Base-by-base conservation (phyloP, 495 filamentous ascomycete species). In the Thozetella sp. region DNA sequence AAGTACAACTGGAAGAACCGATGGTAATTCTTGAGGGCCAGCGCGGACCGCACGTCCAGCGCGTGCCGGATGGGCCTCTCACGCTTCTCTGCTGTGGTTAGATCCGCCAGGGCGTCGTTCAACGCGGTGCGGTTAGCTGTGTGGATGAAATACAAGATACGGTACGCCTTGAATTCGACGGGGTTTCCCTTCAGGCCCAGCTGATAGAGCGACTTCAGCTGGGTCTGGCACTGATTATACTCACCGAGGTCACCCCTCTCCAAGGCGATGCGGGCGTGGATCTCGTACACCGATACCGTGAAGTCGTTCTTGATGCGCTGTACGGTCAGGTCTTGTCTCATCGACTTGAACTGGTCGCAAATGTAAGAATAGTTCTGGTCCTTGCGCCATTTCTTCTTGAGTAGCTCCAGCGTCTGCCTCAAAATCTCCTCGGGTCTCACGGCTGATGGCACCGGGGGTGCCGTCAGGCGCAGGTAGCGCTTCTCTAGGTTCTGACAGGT, bases 191-290 rank as follows among this genome's bases (percentile, higher is more conserved):
- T 91, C 61, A 97, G 80, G 62, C 90, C 88, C 76, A 90, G 85
- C 72, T 83, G 82, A 73, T 99, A 97, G 65, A 99, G 81, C 57
- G 89, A 91, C 69, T 91, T 90, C 68, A 99, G 85, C 79, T 98
- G 95, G 60, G 95, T 97, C 81, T 98, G 96, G 75, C 95, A 99
- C 85, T 99, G 95, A 82, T 99, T 99, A 93, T 98, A 99, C 95
- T 99, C 95, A 99, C 95, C 94, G 80, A 97, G 84, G 83, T 99
- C 95, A 72, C 90, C 93, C 85, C 96, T 97, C 82, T 99, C 95
- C 71, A 99, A 80, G 61, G 95, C 95, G 78, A 99, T 98, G 45
- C 95, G 88, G 54, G 94, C 96, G 78, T 99, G 96, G 59, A 93
- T 93, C 80, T 99, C 95, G 74, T 99, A 99, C 51, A 97, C 95